Conservation (phyloP, 176 grass and related monocot species). For the Chrysopogon serrulatus region DNA sequence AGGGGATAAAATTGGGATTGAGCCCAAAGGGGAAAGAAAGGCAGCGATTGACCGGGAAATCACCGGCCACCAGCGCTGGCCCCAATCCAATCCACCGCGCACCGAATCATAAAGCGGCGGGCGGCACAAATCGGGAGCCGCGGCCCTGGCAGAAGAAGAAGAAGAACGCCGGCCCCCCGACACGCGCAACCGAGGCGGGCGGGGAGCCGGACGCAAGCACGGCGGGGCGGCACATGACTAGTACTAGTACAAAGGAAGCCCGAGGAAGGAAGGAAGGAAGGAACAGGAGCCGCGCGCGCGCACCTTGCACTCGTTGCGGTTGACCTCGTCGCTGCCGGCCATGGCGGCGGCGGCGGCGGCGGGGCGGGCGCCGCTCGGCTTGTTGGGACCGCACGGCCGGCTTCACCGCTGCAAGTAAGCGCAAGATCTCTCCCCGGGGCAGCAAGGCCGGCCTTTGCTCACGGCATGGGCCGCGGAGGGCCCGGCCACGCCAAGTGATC, state of each 20-base stretch:
- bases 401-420: background rate
- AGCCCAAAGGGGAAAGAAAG: constrained; percentile 62
- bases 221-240: background rate
- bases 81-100: constrained; percentile 30
- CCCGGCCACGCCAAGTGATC: constrained; percentile 23
- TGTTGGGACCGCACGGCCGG: background rate
- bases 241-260: background rate
- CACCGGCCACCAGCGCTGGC: constrained; percentile 18
- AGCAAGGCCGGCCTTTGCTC: constrained; percentile 26
- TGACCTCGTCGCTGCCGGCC: constrained; percentile 98
- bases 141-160: constrained; percentile 15
- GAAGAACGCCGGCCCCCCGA: background rate
- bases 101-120: constrained; percentile 31
- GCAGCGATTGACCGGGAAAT: constrained; percentile 48
- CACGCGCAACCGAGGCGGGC: background rate
- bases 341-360: constrained; percentile 61
- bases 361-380: background rate
- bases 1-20: constrained; percentile 38
- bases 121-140: constrained; percentile 22
- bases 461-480: background rate
- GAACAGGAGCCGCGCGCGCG: background rate
- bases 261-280: too few relatives aligned
- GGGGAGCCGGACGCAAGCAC: constrained; percentile 12
- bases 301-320: constrained; percentile 98
- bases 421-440: constrained; percentile 11